These are phyloP conservation scores for Solanum sejunctum DNA, from an alignment of 257 asterid species.

Conservation along the genomic window DNA sequence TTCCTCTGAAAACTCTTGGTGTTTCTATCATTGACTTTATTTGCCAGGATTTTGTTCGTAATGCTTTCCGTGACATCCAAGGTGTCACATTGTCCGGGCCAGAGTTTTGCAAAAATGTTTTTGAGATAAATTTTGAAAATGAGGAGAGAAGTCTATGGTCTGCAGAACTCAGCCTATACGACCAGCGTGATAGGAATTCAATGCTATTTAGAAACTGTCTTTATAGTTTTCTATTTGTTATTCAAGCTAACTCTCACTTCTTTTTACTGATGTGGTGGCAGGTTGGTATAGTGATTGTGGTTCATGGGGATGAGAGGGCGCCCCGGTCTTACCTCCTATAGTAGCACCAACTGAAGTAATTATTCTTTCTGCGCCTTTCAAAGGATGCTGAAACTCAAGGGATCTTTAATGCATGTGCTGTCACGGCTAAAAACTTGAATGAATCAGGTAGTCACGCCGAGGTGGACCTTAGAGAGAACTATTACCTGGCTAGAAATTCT, in stretches of 20 bases:
- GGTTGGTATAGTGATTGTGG: conserved; percentile 92
- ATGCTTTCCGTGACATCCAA: conserved; percentile 85
- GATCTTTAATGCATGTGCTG: conserved; percentile 64
- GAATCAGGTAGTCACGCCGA: conserved; percentile 70
- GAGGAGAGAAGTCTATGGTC: conserved; percentile 83
- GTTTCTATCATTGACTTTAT: not conserved
- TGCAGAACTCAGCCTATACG: conserved; percentile 92
- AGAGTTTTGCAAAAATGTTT: conserved; percentile 77
- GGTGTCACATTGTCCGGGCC: conserved; percentile 93
- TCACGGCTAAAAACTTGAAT: conserved; percentile 44
- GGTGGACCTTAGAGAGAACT: conserved; percentile 43
- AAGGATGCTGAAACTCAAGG: conserved; percentile 73
- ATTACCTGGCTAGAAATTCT: conserved; percentile 90
- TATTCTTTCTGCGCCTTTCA: conserved; percentile 76
- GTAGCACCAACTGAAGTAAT: conserved; percentile 63
- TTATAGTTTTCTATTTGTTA: not conserved
- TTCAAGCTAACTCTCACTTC: not conserved
- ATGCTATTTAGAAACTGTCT: not conserved
- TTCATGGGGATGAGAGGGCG: conserved; percentile 92
- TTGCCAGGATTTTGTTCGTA: conserved; percentile 66
- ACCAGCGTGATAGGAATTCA: conserved; percentile 52
- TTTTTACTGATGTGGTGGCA: conserved; percentile 11
- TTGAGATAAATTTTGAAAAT: conserved; percentile 63
- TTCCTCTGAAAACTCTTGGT: not conserved
- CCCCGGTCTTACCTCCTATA: conserved; percentile 85